A percentile compares a stretch with the other conserved stretches of the same genome.
These are phyloP conservation scores for Malus sylvestris DNA, from an alignment of 306 rosid genomes.

Conservation along the genomic window DNA sequence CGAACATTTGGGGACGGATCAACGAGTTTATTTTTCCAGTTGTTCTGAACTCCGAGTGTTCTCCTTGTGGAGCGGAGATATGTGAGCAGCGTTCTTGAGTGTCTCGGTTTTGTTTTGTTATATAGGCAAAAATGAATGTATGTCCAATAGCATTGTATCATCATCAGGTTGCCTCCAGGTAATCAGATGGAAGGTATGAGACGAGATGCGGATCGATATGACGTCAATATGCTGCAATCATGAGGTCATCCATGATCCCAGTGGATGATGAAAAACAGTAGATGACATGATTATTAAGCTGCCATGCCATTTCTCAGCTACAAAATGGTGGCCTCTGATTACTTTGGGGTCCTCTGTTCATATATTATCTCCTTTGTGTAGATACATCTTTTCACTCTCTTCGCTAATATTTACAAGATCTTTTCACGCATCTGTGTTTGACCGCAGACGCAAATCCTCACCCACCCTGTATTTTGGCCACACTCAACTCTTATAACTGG, in stretches of 20 bases:
- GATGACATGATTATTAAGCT: not conserved
- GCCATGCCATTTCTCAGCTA: too few relatives aligned
- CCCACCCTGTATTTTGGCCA: too few relatives aligned
- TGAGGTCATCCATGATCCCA: not conserved
- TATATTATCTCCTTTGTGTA: constrained; percentile 3
- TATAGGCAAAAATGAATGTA: constrained; percentile 8
- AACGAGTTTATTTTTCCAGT: constrained; percentile 68
- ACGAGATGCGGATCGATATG: not conserved
- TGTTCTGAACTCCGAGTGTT: constrained; percentile 31
- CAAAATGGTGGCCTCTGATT: not conserved
- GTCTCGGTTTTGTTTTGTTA: constrained; percentile 7
- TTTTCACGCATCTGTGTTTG: not conserved
- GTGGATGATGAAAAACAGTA: constrained; percentile 5
- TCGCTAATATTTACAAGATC: not conserved
- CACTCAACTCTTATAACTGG: too few relatives aligned
- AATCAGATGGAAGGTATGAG: constrained; percentile 12
- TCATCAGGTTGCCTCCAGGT: constrained; percentile 10
- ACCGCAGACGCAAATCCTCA: too few relatives aligned
- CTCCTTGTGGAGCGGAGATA: not conserved
- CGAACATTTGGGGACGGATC: constrained; percentile 86
- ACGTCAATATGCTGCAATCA: constrained; percentile 8
- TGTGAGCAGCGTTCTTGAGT: constrained; percentile 17
- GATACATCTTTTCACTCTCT: not conserved
- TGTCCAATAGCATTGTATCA: not conserved
- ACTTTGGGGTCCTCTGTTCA: not conserved